Evolutionary conservation across 176 grass and related monocot species (phyloP).

Genomic region (Oryza glumipatula): DNA sequence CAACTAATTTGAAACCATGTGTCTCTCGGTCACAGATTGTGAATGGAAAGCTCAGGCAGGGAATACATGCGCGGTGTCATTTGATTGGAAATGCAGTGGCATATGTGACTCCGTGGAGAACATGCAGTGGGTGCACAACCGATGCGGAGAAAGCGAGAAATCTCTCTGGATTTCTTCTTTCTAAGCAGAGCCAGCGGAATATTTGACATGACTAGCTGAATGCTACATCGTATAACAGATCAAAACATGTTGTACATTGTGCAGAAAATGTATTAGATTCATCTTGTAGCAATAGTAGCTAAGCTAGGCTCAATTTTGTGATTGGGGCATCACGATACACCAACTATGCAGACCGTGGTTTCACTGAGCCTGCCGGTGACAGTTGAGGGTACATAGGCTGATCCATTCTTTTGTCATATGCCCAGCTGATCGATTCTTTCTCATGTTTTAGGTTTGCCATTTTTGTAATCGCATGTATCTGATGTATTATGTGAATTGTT

Average conservation of each 20-base stretch:
- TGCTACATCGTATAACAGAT: not conserved
- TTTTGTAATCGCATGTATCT: no score
- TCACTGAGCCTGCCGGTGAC: slow-evolving; percentile 49
- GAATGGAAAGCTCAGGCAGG: slow-evolving; percentile 92
- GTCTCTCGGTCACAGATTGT: slow-evolving; percentile 57
- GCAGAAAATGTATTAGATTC: slow-evolving; percentile 35
- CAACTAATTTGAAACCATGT: not conserved
- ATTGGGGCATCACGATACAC: not conserved
- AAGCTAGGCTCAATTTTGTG: slow-evolving; percentile 11
- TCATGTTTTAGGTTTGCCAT: not conserved
- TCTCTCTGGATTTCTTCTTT: slow-evolving; percentile 54
- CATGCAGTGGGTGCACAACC: slow-evolving; percentile 78
- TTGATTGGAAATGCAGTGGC: slow-evolving; percentile 91
- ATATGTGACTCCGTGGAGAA: slow-evolving; percentile 83
- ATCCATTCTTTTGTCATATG: no score
- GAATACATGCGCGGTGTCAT: slow-evolving; percentile 72
- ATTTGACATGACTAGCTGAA: not conserved
- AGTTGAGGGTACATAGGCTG: not conserved
- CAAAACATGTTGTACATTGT: slow-evolving; percentile 37
- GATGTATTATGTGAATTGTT: not conserved
- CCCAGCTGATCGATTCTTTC: no score
- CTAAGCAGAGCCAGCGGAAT: slow-evolving; percentile 17
- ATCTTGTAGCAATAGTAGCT: slow-evolving; percentile 31
- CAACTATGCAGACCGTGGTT: slow-evolving; percentile 34
- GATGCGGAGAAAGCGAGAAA: slow-evolving; percentile 65